Conservation (phyloP, 768 basidiomycete species). For the Boletus edulis region DNA sequence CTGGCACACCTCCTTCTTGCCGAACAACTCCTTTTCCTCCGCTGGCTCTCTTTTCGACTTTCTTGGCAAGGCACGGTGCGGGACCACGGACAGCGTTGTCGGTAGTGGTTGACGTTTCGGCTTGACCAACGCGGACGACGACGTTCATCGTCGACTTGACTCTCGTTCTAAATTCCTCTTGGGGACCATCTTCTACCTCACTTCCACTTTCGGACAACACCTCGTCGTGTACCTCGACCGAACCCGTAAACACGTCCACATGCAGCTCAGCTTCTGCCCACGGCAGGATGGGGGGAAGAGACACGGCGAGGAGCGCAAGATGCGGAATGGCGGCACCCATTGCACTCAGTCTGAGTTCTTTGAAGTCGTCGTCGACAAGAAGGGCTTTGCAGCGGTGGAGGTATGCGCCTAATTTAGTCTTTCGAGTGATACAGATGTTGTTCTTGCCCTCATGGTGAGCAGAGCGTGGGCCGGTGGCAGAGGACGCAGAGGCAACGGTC, state of each 20-base stretch:
- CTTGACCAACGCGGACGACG: conserved; percentile 60
- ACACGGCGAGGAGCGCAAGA: conserved; percentile 64
- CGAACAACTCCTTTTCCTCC: conserved; percentile 7
- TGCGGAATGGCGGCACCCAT: conserved; percentile 91
- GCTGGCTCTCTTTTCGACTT: conserved; percentile 2
- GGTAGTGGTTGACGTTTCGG: conserved; percentile 36
- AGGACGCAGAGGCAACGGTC: conserved; percentile 69
- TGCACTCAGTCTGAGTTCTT: conserved; percentile 70
- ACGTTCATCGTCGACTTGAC: conserved; percentile 68
- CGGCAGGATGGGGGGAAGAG: conserved; percentile 72
- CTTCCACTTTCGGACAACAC: conserved; percentile 40
- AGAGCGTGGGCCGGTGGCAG: conserved; percentile 78
- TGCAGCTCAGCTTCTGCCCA: conserved; percentile 61
- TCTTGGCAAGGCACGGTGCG: conserved; percentile 2
- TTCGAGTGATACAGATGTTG: conserved; percentile 75
- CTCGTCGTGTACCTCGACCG: conserved; percentile 76
- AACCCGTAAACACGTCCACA: conserved; percentile 63
- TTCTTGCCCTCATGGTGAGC: conserved; percentile 80
- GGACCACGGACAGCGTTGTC: conserved; percentile 1
- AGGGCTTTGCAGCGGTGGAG: conserved; percentile 74
- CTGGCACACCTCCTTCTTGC: conserved; percentile 8
- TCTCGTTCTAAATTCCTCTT: conserved; percentile 57
- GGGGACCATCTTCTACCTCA: conserved; percentile 60
- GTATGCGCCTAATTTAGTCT: conserved; percentile 68
- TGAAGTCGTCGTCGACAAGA: conserved; percentile 75